Percentiles rank a stretch among this genome's conserved stretches.
These are phyloP conservation scores for Castanospermum australe DNA, from an alignment of 306 rosid genomes.

Conservation along the genomic window DNA sequence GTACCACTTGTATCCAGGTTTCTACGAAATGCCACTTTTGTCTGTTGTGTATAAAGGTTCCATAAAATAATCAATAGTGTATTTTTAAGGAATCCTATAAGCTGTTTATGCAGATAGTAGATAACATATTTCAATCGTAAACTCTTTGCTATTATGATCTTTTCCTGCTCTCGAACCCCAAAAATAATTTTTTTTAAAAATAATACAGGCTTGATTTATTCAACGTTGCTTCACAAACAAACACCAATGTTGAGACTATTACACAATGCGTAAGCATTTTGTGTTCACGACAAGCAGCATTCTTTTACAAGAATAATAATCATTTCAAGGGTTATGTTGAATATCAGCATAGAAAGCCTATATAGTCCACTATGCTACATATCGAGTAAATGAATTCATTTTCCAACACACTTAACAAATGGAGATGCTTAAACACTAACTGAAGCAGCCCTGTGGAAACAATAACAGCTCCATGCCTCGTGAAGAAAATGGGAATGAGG, in stretches of 20 bases:
- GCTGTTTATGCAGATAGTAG: background rate
- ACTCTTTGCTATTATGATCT: background rate
- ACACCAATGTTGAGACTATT: constrained; percentile 36
- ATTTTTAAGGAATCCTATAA: background rate
- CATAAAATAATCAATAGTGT: background rate
- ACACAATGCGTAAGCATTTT: constrained; percentile 39
- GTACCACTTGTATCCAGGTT: no score
- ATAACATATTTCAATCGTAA: background rate
- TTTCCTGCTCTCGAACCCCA: background rate
- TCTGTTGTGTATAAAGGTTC: background rate
- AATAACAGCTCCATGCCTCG: constrained; percentile 51
- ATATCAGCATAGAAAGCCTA: constrained; percentile 40
- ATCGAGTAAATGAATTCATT: constrained; percentile 49
- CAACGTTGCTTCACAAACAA: constrained; percentile 40
- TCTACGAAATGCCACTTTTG: no score
- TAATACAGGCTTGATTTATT: constrained; percentile 38
- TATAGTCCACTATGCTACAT: constrained; percentile 40
- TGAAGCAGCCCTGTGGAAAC: constrained; percentile 30
- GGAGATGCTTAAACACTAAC: constrained; percentile 45
- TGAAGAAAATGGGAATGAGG: constrained; percentile 35
- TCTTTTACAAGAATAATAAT: constrained; percentile 56
- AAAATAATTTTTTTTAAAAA: background rate
- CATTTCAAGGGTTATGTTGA: constrained; percentile 30
- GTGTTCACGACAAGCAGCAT: constrained; percentile 48
- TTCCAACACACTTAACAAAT: constrained; percentile 46